Percentiles rank a stretch among this genome's conserved stretches.
Conservation (phyloP, 169 alveolate species). For the Babesia gibsoni region DNA sequence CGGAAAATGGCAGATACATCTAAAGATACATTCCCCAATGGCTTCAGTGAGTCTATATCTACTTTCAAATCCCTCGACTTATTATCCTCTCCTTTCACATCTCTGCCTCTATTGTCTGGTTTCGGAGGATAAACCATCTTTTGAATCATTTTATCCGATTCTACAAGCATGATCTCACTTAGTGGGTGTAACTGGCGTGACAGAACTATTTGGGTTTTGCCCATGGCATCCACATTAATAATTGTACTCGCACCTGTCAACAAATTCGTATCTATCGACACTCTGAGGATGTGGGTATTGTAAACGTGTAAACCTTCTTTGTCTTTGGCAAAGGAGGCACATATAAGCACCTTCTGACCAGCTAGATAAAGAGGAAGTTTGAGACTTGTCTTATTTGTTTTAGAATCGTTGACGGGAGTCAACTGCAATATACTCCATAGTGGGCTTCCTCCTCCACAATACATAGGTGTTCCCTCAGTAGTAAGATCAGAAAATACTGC, state of each 20-base stretch:
- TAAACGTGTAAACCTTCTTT: not conserved
- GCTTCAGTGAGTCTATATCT: not conserved
- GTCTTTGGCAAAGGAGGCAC: constrained; percentile 12
- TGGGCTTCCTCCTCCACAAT: constrained; percentile 18
- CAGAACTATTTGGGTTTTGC: constrained; percentile 25
- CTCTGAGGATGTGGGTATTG: not conserved
- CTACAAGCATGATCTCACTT: constrained; percentile 40
- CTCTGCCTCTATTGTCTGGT: not conserved
- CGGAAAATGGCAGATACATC: not conserved
- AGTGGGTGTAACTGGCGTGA: constrained; percentile 41
- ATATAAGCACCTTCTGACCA: constrained; percentile 17
- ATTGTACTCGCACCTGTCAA: not conserved
- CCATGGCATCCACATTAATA: constrained; percentile 30
- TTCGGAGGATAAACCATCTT: not conserved
- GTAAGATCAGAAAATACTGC: not conserved
- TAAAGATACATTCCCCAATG: constrained; percentile 3
- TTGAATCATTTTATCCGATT: not conserved
- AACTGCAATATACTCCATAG: constrained; percentile 16
- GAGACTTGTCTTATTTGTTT: not conserved
- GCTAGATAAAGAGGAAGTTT: constrained; percentile 12
- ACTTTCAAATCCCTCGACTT: not conserved
- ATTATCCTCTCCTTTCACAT: not conserved
- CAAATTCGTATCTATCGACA: not conserved
- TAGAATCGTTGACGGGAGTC: too few species aligned
- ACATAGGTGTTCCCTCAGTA: not conserved